Base-by-base conservation (phyloP, 78 protist species). In the Cavenderia fasciculata region DNA sequence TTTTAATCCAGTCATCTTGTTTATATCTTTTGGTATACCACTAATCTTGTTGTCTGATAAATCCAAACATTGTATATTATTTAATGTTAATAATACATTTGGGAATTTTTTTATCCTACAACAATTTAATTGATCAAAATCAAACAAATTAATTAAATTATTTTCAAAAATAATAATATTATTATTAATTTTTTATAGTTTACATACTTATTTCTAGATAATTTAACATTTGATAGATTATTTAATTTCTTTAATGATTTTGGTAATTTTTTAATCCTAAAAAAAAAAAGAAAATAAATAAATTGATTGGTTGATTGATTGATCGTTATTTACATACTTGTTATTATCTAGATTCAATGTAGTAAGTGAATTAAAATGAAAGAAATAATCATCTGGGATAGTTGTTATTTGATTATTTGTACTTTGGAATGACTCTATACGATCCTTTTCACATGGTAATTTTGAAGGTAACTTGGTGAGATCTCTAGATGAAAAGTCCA, bases 391-490 rank as follows among this genome's bases (percentile, higher is more conserved):
- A 57, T 82, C 74, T 52, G 76, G 78, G n/a, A 82, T 68, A 0
- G 61, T 38, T 16, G 70, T 44, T 8, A 82, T 52, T 23, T 41
- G 47, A 29, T 82, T 82, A 27, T 44, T 1, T 44, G 74, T 66
- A n/a, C 29, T 57, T 31, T 46, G 49, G 10, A 82, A 41, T 18
- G 57, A 82, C 44, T 82, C 90, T 29, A 82, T 44, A 29, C 40
- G 65, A 23, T 82, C 90, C 25, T 68, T 82, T 40, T 82, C 90
- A 33, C 76, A 65, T 25, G 90, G 90, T 16, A 82, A 29, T 46
- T 66, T 49, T 16, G 36, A 31, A 38, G 90, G 90, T n/a, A 82
- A 19, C 52, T 68, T 82, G 38, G 49, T 29, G 10, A 82, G 68
- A 40, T 82, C 78, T 68, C 90, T 40, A 41, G 31, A 8, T 5